Evolutionary conservation across 2,329 filamentous ascomycete species (phyloP), one percentile per base, ranked within the genome.

Genomic region (Eurotiales sp.): DNA sequence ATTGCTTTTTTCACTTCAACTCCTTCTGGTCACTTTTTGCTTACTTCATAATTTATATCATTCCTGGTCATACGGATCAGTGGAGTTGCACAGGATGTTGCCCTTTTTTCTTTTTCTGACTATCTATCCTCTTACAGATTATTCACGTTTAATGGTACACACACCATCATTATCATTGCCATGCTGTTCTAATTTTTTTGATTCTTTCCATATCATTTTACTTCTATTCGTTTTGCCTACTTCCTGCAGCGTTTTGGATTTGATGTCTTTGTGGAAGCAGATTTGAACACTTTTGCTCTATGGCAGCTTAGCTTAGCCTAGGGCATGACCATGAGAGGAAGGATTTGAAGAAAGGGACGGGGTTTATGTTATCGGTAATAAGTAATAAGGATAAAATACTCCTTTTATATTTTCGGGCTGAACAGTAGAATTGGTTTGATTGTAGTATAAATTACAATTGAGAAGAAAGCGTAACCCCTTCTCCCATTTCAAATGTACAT

Each of bases 101-200:
- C n/a, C 4, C n/a, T 37, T 15, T 8, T 4, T 11, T 66, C 3
- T 67, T 73, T 1, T 48, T 7, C 34, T 8, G 11, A 15, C 15
- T 21, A 37, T 5, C 21, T 12, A 15, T 32, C 25, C 25, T 19
- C 19, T 19, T 36, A 37, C 15, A 17, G 4, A 36, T 21, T 37
- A 37, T 37, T 36, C 15, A 36, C 17, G 15, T 15, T 19, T 37
- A 37, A 37, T 37, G 17, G 34, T n/a, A n/a, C n/a, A n/a, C n/a
- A n/a, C n/a, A n/a, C n/a, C n/a, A n/a, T 2, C 15, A 8, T 37
- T 8, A 19, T 11, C n/a, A 37, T 15, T 7, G 8, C 12, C 34
- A 21, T 37, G 8, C 21, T 15, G 15, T 11, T 21, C 7, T 15
- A 10, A 19, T 5, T 37, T 21, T 34, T 34, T 15, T 34, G 30